Evolutionary conservation across 371 early-diverging fungal genomes (phyloP).

Genomic region (Syncephalastrum monosporum): DNA sequence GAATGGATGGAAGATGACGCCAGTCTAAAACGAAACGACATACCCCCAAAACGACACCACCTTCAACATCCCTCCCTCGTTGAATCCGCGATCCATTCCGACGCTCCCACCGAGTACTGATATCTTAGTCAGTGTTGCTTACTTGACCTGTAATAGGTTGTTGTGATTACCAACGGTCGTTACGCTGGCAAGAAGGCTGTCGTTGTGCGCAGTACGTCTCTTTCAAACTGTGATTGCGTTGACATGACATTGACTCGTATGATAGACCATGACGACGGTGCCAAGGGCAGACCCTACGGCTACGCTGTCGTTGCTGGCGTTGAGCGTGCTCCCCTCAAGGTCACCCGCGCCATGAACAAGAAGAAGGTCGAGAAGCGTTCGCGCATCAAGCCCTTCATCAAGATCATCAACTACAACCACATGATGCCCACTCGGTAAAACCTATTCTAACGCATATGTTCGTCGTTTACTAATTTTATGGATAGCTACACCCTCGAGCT

Average conservation of each 20-base stretch:
- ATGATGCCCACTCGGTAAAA: conserved; percentile 95
- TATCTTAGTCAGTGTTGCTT: not conserved
- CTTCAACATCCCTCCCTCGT: not conserved
- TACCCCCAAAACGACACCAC: too few relatives aligned
- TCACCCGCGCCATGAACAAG: conserved; percentile 90
- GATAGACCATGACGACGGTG: conserved; percentile 78
- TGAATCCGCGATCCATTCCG: too few relatives aligned
- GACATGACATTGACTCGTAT: conserved; percentile 7
- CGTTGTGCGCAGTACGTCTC: conserved; percentile 85
- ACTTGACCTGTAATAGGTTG: conserved; percentile 64
- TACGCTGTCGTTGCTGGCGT: conserved; percentile 97
- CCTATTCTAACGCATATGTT: too few relatives aligned
- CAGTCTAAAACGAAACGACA: not conserved
- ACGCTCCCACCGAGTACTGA: not conserved
- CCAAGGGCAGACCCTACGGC: conserved; percentile 90
- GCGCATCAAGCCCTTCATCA: conserved; percentile 96
- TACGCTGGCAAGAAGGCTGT: conserved; percentile 99
- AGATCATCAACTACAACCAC: conserved; percentile 97
- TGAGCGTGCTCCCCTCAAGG: conserved; percentile 93
- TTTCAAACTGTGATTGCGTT: not conserved
- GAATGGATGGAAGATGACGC: conserved; percentile 1
- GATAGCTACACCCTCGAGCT: conserved; percentile 76
- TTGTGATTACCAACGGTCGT: conserved; percentile 94
- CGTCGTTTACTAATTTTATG: not conserved
- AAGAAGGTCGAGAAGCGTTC: conserved; percentile 93